Evolutionary conservation across 768 basidiomycete genomes (phyloP).

Genomic region (Candolleomyces efflorescens): DNA sequence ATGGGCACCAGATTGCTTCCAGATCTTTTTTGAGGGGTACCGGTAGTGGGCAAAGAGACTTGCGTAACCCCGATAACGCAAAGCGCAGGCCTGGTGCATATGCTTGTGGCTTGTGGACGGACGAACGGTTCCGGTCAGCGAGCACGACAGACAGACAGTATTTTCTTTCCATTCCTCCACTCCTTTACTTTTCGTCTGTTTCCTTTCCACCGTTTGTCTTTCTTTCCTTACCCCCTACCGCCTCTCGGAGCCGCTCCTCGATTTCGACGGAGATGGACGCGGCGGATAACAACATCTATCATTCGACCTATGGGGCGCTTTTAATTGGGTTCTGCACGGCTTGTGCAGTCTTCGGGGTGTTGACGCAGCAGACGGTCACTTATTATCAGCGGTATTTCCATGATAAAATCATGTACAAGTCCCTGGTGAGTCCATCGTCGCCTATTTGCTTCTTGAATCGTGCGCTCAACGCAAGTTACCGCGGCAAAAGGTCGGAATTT

Average conservation of each 20-base stretch:
- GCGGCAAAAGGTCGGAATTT: slow-evolving; percentile 20
- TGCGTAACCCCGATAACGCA: no score
- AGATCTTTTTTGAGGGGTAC: no score
- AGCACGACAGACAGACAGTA: no score
- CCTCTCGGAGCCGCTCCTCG: not conserved
- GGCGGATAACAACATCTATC: slow-evolving; percentile 16
- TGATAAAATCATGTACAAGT: slow-evolving; percentile 30
- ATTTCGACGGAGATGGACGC: slow-evolving; percentile 1
- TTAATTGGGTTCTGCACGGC: slow-evolving; percentile 36
- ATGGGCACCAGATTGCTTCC: no score
- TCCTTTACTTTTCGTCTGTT: not conserved
- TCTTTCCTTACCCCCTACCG: not conserved
- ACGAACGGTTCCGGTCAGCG: no score
- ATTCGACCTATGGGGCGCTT: slow-evolving; percentile 35
- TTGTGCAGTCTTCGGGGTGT: slow-evolving; percentile 35
- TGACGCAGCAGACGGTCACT: slow-evolving; percentile 32
- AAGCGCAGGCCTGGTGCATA: no score
- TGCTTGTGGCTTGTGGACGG: no score
- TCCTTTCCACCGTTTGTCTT: not conserved
- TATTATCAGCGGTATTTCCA: slow-evolving; percentile 36
- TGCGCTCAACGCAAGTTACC: not conserved
- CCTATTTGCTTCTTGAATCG: not conserved
- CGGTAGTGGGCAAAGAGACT: no score
- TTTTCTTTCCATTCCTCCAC: no score
- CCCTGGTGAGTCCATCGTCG: slow-evolving; percentile 22